Base-by-base conservation (phyloP, 805 yeast genomes). In the Hanseniaspora lachancei region DNA sequence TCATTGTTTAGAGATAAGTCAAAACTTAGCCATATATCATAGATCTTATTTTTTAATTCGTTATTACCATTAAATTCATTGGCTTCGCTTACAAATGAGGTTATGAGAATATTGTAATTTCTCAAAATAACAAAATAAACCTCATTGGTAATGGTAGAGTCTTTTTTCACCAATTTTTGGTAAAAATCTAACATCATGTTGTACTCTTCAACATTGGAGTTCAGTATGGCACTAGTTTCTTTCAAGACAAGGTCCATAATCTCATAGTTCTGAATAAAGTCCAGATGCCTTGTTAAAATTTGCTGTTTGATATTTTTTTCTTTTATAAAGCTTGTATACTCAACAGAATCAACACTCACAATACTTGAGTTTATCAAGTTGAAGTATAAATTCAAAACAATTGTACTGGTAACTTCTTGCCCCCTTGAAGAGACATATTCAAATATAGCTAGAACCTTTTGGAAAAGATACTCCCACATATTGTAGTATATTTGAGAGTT, bases 1-100 rank as follows among this genome's bases (percentile, higher is more conserved):
- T 51, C 55, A 36, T 51, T 51, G 13, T 43, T 51, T n/a, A 51
- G 35, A 13, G 55, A 42, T n/a, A 51, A 24, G 23, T 51, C 55
- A 43, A 41, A 51, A 16, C 48, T 43, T 29, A 51, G 15, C 55
- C 55, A 51, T 15, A 51, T 35, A 23, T 51, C 41, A 41, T 41
- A 49, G 4, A 49, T n/a, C 5, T 49, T 21, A 13, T 2, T 5
- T 20, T 40, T 49, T 10, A 49, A 24, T 15, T 40, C 39, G 8
- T 29, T 18, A n/a, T 18, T 18, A 13, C 9, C 23, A 5, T 29
- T 29, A 16, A 29, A 27, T 1, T 44, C 23, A 2, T 29, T 9
- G 8, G 24, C 47, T 13, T 44, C 38, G 1, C 29, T 16, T 10
- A 18, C 47, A 44, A 44, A 44, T 13, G 38, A 44, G 7, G 29